phyloP scores from a whole-genome alignment of 495 filamentous ascomycete genomes.

The Cairneyella variabilis region DNA sequence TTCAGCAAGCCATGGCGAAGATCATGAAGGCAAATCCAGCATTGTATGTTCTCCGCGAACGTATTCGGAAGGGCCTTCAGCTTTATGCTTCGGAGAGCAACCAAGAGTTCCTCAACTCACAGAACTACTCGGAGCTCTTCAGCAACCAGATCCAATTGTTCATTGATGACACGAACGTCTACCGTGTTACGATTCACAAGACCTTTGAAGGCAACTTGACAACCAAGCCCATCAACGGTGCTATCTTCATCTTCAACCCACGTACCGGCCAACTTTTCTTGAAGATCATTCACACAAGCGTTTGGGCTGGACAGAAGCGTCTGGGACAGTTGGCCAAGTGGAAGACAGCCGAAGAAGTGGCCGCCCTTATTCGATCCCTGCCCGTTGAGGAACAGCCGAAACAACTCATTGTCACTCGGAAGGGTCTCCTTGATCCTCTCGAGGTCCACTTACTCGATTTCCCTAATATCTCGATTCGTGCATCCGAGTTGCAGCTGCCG shows the following conservation, averaged over 20 bases:
- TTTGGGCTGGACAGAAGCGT: conserved; percentile 99
- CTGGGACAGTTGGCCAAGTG: conserved; percentile 97
- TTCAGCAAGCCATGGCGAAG: conserved; percentile 99
- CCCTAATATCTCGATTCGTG: conserved; percentile 98
- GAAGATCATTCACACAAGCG: conserved; percentile 99
- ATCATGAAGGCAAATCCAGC: conserved; percentile 99
- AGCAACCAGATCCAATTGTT: conserved; percentile 99
- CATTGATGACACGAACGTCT: conserved; percentile 99
- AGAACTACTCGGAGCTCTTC: conserved; percentile 99
- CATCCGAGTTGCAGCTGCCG: conserved; percentile 93
- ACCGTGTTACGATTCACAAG: conserved; percentile 99
- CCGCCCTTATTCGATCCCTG: conserved; percentile 91
- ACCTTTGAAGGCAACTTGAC: conserved; percentile 99
- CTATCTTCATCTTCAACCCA: conserved; percentile 99
- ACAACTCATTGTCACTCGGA: conserved; percentile 96
- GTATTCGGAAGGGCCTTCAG: conserved; percentile 98
- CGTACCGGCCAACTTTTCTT: conserved; percentile 96
- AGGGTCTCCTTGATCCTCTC: conserved; percentile 94
- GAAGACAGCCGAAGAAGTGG: conserved; percentile 99
- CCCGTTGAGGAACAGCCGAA: conserved; percentile 99
- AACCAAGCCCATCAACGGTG: conserved; percentile 99
- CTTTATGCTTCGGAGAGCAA: conserved; percentile 98
- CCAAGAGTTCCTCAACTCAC: conserved; percentile 98
- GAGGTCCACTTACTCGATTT: conserved; percentile 98
- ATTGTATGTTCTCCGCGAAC: conserved; percentile 92